phyloP scores from a whole-genome alignment of 2,329 filamentous ascomycete genomes.

The Epichloe glyceriae region DNA sequence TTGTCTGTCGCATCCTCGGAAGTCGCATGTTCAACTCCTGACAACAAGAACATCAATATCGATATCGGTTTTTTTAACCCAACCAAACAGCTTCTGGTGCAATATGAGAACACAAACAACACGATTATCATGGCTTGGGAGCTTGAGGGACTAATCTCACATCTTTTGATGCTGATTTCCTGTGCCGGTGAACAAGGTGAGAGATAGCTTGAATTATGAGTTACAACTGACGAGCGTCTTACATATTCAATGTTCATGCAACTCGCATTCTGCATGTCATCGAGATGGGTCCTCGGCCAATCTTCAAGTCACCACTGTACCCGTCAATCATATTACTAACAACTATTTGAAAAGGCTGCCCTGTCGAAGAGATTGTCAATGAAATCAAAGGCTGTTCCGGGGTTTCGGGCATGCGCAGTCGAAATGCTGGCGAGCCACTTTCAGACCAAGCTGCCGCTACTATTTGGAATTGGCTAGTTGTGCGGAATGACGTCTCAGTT shows the following conservation, averaged over 20 bases:
- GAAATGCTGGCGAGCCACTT: constrained; percentile 6
- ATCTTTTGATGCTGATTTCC: constrained; percentile 23
- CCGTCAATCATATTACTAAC: not conserved
- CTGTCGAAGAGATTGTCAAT: constrained; percentile 18
- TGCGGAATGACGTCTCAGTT: constrained; percentile 23
- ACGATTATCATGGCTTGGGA: constrained; percentile 22
- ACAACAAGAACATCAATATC: not conserved
- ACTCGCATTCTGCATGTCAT: not conserved
- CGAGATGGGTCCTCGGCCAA: not conserved
- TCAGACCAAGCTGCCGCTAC: constrained; percentile 17
- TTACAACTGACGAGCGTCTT: not conserved
- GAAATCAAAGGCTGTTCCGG: constrained; percentile 17
- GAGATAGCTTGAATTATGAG: constrained; percentile 7
- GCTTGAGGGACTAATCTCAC: constrained; percentile 25
- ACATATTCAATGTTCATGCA: not conserved
- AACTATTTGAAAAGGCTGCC: constrained; percentile 14
- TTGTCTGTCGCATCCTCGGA: not conserved
- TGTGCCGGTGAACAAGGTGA: constrained; percentile 26
- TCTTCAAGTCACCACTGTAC: not conserved
- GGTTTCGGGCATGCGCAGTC: constrained; percentile 8
- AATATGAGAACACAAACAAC: constrained; percentile 14
- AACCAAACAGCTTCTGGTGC: not conserved
- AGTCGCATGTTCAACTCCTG: constrained; percentile 11
- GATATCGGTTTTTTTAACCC: constrained; percentile 1
- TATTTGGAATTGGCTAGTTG: constrained; percentile 24